Conservation (phyloP, 148 eudicot genomes). For the Drosera capensis region DNA sequence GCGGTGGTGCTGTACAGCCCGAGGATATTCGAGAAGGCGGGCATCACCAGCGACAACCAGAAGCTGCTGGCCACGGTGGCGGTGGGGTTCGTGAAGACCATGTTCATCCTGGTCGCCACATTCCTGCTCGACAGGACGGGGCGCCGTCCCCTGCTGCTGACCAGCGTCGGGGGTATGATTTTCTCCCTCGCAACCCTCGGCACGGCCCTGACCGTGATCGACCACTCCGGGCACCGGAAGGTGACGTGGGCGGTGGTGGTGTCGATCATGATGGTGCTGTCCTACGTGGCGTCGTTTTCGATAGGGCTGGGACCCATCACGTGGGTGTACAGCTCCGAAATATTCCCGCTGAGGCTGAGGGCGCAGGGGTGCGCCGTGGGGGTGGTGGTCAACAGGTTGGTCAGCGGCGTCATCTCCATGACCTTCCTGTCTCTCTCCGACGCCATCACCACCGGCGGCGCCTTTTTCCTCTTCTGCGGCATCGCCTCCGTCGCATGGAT, state of each 20-base stretch:
- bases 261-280: constrained; percentile 7
- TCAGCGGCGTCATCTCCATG: constrained; percentile 26
- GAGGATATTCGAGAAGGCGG: constrained; percentile 44
- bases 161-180: constrained; percentile 53
- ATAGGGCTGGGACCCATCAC: constrained; percentile 41
- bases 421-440: constrained; percentile 26
- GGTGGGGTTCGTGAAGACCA: constrained; percentile 53
- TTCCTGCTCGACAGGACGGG: constrained; percentile 46
- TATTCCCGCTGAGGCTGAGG: constrained; percentile 27
- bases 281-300: constrained; percentile 26
- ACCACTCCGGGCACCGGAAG: constrained; percentile 9
- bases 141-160: constrained; percentile 38
- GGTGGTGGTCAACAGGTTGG: constrained; percentile 21
- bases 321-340: constrained; percentile 38
- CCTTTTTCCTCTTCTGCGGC: constrained; percentile 23
- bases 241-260: constrained; percentile 21
- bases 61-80: constrained; percentile 49
- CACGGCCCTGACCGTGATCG: constrained; percentile 24
- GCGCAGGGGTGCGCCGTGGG: constrained; percentile 23
- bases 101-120: constrained; percentile 50
- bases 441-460: constrained; percentile 28
- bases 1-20: constrained; percentile 62
- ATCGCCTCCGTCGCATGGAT: constrained; percentile 8
- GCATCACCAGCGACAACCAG: constrained; percentile 24
- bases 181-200: constrained; percentile 23